Percentiles rank a stretch among this genome's conserved stretches.
These are phyloP conservation scores for Saccharomycopsis fodiens DNA, from an alignment of 805 yeast genomes.

Conservation along the genomic window DNA sequence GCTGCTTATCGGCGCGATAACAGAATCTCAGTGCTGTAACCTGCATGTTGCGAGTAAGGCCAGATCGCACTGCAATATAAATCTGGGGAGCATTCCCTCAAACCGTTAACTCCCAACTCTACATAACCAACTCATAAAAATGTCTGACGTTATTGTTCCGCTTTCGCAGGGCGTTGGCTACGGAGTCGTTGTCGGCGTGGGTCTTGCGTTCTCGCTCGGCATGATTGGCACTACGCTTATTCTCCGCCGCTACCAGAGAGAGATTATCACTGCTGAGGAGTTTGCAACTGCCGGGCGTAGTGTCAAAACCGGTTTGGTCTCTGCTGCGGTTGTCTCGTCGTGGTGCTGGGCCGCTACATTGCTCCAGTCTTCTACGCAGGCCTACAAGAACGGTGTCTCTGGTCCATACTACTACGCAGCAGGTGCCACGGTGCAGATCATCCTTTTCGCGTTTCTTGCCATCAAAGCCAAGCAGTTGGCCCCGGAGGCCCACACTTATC, in stretches of 20 bases:
- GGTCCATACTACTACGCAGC: slow-evolving; percentile 84
- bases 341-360: slow-evolving; percentile 91
- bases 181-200: slow-evolving; percentile 38
- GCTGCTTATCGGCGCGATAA: too few relatives aligned
- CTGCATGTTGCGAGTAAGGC: neutral
- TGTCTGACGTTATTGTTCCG: slow-evolving; percentile 7
- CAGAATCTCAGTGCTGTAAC: too few relatives aligned
- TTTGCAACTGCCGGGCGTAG: slow-evolving; percentile 90
- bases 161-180: slow-evolving; percentile 28
- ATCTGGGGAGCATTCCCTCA: too few relatives aligned
- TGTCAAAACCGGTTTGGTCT: slow-evolving; percentile 75
- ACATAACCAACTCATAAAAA: too few relatives aligned
- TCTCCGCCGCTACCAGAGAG: slow-evolving; percentile 72
- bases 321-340: slow-evolving; percentile 85
- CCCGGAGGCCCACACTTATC: slow-evolving; percentile 85
- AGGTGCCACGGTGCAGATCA: slow-evolving; percentile 87
- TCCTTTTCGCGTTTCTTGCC: slow-evolving; percentile 78
- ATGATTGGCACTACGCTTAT: slow-evolving; percentile 72
- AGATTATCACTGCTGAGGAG: slow-evolving; percentile 86
- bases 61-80: too few relatives aligned
- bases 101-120: neutral
- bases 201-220: slow-evolving; percentile 58
- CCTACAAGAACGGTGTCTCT: slow-evolving; percentile 67
- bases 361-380: slow-evolving; percentile 56
- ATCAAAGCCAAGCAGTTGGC: slow-evolving; percentile 85